Percentiles rank a stretch among this genome's conserved stretches.
Evolutionary conservation across 2,329 filamentous ascomycete species (phyloP).

Genomic region (Aureobasidium sp.): DNA sequence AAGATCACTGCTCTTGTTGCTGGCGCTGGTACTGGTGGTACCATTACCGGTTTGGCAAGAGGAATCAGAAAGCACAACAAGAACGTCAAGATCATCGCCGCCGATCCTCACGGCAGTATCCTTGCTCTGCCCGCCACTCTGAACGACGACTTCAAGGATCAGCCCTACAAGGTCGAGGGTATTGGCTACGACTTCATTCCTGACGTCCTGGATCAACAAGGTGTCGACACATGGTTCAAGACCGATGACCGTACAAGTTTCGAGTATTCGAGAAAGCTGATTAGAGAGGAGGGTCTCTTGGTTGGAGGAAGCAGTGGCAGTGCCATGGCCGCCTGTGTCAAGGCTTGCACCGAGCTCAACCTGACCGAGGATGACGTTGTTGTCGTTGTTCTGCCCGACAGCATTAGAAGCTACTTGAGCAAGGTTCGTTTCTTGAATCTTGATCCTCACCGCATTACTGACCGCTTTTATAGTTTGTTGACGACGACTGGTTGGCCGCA

Average conservation of each 20-base stretch:
- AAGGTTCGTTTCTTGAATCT: slow-evolving; percentile 47
- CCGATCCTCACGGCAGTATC: slow-evolving; percentile 87
- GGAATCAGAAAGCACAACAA: slow-evolving; percentile 83
- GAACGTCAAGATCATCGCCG: slow-evolving; percentile 79
- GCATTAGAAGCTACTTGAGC: slow-evolving; percentile 92
- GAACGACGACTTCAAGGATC: slow-evolving; percentile 73
- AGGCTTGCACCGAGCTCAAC: slow-evolving; percentile 67
- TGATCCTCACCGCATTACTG: neutral
- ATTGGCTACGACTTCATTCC: slow-evolving; percentile 99
- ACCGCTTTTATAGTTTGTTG: slow-evolving; percentile 59
- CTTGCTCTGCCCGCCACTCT: slow-evolving; percentile 71
- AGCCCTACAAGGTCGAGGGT: slow-evolving; percentile 93
- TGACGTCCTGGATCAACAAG: slow-evolving; percentile 72
- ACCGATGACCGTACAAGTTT: slow-evolving; percentile 91
- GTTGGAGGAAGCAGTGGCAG: slow-evolving; percentile 92
- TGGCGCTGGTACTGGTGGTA: slow-evolving; percentile 90
- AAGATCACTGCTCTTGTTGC: slow-evolving; percentile 77
- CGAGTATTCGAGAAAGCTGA: slow-evolving; percentile 77
- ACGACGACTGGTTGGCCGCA: slow-evolving; percentile 97
- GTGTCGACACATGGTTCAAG: slow-evolving; percentile 96
- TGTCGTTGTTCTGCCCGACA: slow-evolving; percentile 87
- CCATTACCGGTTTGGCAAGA: slow-evolving; percentile 79
- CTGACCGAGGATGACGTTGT: slow-evolving; percentile 77
- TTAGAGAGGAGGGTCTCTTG: slow-evolving; percentile 86
- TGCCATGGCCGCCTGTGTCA: slow-evolving; percentile 73